These are phyloP conservation scores for Penicillium polonicum DNA, from an alignment of 2,329 filamentous ascomycete genomes.

Conservation along the genomic window DNA sequence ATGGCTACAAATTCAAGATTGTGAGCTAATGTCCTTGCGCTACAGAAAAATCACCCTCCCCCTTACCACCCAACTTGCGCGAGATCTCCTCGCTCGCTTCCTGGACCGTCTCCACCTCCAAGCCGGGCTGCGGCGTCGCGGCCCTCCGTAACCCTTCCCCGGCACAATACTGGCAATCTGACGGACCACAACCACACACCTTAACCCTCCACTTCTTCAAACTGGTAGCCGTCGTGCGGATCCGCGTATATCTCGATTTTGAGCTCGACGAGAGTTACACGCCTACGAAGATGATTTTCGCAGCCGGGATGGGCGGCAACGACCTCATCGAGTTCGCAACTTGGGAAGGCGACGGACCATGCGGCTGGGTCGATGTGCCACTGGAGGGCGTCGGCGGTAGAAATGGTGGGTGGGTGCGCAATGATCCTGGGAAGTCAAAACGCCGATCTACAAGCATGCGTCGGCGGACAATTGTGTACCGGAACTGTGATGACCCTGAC, in stretches of 20 bases:
- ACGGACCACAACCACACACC: slow-evolving; percentile 64
- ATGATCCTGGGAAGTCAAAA: slow-evolving; percentile 20
- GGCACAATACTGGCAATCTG: slow-evolving; percentile 63
- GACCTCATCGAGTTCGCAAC: slow-evolving; percentile 84
- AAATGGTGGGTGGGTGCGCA: slow-evolving; percentile 33
- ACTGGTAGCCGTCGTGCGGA: slow-evolving; percentile 51
- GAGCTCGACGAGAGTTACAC: slow-evolving; percentile 94
- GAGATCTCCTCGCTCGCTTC: slow-evolving; percentile 66
- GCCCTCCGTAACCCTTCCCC: slow-evolving; percentile 60
- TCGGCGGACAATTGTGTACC: slow-evolving; percentile 16
- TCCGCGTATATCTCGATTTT: slow-evolving; percentile 72
- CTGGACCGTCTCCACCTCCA: slow-evolving; percentile 63
- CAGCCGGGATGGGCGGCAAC: slow-evolving; percentile 86
- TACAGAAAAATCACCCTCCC: slow-evolving; percentile 37
- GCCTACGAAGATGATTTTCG: slow-evolving; percentile 85
- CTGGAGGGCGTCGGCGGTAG: slow-evolving; percentile 60
- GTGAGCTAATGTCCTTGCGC: background rate
- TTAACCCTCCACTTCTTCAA: slow-evolving; percentile 64
- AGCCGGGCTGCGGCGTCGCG: slow-evolving; percentile 61
- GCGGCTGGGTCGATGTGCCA: slow-evolving; percentile 88
- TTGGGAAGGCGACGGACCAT: slow-evolving; percentile 73
- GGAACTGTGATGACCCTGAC: slow-evolving; percentile 13
- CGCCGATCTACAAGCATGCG: slow-evolving; percentile 10
- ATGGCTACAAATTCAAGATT: background rate
- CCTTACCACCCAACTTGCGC: slow-evolving; percentile 49